phyloP scores from a whole-genome alignment of 768 basidiomycete genomes.

The Tulasnella sp. region DNA sequence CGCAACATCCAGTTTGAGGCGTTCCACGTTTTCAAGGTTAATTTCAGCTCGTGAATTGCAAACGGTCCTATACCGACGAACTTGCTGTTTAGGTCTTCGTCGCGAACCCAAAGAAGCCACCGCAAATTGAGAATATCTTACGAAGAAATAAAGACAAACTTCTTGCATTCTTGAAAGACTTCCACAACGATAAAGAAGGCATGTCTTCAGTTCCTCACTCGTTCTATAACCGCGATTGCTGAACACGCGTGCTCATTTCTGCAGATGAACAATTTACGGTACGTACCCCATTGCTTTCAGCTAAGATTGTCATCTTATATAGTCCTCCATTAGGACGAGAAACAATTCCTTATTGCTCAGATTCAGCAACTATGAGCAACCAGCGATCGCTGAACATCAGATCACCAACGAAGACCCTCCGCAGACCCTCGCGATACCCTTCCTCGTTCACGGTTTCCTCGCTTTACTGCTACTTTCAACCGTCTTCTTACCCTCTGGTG shows the following conservation, averaged over 20 bases:
- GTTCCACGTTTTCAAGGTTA: conserved; percentile 99
- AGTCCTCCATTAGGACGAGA: conserved; percentile 62
- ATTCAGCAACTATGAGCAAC: conserved; percentile 64
- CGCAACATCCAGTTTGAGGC: conserved; percentile 99
- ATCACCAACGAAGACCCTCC: neutral
- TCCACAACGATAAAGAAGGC: conserved; percentile 99
- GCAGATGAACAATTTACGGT: conserved; percentile 93
- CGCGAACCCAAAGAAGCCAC: conserved; percentile 98
- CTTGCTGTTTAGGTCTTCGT: conserved; percentile 75
- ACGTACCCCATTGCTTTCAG: conserved; percentile 32
- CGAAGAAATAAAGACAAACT: conserved; percentile 93
- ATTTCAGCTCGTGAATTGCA: conserved; percentile 30
- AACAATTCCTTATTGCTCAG: conserved; percentile 91
- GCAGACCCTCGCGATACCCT: neutral
- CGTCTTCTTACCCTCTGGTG: no score
- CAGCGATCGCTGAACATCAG: neutral
- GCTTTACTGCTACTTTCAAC: neutral
- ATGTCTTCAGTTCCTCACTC: conserved; percentile 34
- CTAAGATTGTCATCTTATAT: conserved; percentile 16
- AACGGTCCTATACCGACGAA: neutral
- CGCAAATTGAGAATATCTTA: conserved; percentile 87
- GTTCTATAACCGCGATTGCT: neutral
- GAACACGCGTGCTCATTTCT: neutral
- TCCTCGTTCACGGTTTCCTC: neutral
- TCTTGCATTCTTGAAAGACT: conserved; percentile 79